Percentiles rank a stretch among this genome's conserved stretches.
phyloP scores from a whole-genome alignment of 495 filamentous ascomycete genomes.

The Rostrohypoxylon terebratum region DNA sequence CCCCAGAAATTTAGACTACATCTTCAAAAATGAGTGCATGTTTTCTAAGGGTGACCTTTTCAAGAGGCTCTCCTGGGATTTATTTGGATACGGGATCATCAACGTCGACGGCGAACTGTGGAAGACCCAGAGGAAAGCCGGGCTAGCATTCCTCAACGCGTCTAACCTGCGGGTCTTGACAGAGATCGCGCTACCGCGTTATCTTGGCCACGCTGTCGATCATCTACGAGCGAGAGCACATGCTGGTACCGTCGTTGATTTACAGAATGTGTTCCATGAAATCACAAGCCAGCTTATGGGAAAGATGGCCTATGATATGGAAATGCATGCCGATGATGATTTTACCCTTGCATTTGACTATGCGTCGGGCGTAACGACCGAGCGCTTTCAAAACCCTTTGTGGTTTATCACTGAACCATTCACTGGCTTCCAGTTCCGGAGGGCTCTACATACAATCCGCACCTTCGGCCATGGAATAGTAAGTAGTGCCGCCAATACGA shows the following conservation, averaged over 20 bases:
- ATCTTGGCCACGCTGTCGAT: slow-evolving; percentile 56
- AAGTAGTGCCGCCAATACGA: slow-evolving; percentile 56
- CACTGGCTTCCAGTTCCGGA: slow-evolving; percentile 59
- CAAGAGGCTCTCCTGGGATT: slow-evolving; percentile 66
- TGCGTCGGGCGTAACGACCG: slow-evolving; percentile 67
- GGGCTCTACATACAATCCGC: slow-evolving; percentile 60
- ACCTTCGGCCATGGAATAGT: slow-evolving; percentile 65
- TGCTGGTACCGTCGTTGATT: slow-evolving; percentile 54
- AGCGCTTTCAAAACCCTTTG: slow-evolving; percentile 71
- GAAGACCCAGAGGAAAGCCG: slow-evolving; percentile 70
- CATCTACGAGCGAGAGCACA: slow-evolving; percentile 46
- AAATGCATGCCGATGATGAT: slow-evolving; percentile 68
- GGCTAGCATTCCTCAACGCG: slow-evolving; percentile 66
- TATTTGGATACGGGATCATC: slow-evolving; percentile 73
- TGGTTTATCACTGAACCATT: slow-evolving; percentile 67
- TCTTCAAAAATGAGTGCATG: slow-evolving; percentile 68
- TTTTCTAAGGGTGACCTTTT: slow-evolving; percentile 70
- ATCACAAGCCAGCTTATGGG: slow-evolving; percentile 71
- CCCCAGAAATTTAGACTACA: slow-evolving; percentile 67
- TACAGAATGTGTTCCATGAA: slow-evolving; percentile 68
- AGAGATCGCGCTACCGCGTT: slow-evolving; percentile 65
- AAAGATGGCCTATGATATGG: slow-evolving; percentile 71
- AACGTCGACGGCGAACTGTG: slow-evolving; percentile 71
- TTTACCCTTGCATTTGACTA: slow-evolving; percentile 69
- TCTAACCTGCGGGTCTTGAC: slow-evolving; percentile 67